Evolutionary conservation across 1,284 basidiomycete genomes (phyloP).

Genomic region (Sphagnurus paluster): DNA sequence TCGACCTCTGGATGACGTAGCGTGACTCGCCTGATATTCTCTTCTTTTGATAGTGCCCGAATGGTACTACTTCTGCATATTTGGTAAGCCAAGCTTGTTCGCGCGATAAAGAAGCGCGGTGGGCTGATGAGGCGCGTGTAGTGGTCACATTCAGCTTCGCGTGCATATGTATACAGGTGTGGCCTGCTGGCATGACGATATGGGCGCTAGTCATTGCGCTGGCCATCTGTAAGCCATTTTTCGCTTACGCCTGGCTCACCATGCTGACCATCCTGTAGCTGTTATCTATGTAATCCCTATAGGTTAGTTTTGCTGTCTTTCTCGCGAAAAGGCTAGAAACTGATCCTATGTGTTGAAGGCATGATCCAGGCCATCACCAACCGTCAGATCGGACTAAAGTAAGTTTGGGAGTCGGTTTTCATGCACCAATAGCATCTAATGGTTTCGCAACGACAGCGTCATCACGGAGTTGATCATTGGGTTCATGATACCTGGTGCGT

Average conservation of each 20-base stretch:
- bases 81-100: conserved; percentile 31
- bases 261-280: conserved; percentile 23
- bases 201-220: conserved; percentile 59
- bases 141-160: conserved; percentile 60
- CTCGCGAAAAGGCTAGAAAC: conserved; percentile 19
- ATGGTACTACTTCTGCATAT: conserved; percentile 61
- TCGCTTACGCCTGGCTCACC: neutral
- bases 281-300: conserved; percentile 55
- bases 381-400: conserved; percentile 60
- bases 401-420: conserved; percentile 13
- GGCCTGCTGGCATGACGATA: conserved; percentile 65
- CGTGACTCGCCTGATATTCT: neutral
- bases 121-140: conserved; percentile 20
- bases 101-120: neutral
- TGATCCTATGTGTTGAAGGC: conserved; percentile 33
- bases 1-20: conserved; percentile 4
- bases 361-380: conserved; percentile 68
- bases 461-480: conserved; percentile 62
- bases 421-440: neutral
- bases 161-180: conserved; percentile 69
- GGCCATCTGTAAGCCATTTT: conserved; percentile 36
- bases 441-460: conserved; percentile 31
- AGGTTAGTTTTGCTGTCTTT: conserved; percentile 26
- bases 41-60: conserved; percentile 71
- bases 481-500: conserved; percentile 48